phyloP scores from a whole-genome alignment of 2,329 filamentous ascomycete genomes.

The Parastagonospora nodorum region DNA sequence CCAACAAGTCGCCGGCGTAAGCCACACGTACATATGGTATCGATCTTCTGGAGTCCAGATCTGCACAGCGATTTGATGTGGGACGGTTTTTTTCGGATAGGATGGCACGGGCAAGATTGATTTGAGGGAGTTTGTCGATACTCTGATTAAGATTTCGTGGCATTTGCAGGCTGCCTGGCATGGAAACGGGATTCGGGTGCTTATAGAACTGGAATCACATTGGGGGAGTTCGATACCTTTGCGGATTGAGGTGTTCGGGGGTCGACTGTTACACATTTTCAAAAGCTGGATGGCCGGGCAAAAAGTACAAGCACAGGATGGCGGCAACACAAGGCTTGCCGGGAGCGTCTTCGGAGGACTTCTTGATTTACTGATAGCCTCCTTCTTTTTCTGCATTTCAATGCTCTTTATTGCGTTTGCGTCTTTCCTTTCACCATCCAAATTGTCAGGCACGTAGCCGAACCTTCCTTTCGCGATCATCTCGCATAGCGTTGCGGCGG shows the following conservation, averaged over 20 bases:
- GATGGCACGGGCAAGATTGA: conserved; percentile 43
- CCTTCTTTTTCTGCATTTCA: conserved; percentile 9
- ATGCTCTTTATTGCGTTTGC: not conserved
- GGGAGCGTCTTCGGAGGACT: conserved; percentile 23
- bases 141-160: conserved; percentile 45
- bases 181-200: conserved; percentile 36
- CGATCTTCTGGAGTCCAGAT: conserved; percentile 40
- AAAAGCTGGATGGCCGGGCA: conserved; percentile 34
- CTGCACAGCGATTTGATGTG: conserved; percentile 42
- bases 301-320: conserved; percentile 38
- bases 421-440: conserved; percentile 7
- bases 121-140: conserved; percentile 43
- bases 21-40: conserved; percentile 40
- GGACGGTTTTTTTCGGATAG: conserved; percentile 40
- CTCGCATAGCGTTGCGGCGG: conserved; percentile 9
- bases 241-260: conserved; percentile 40
- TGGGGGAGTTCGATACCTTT: conserved; percentile 48
- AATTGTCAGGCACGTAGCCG: conserved; percentile 15
- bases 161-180: conserved; percentile 46
- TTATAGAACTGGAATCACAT: conserved; percentile 46
- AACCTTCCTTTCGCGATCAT: not conserved
- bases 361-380: conserved; percentile 13
- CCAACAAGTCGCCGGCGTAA: conserved; percentile 49
- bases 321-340: conserved; percentile 28
- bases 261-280: conserved; percentile 26